Evolutionary conservation across 2,329 filamentous ascomycete species (phyloP), one percentile per base, ranked within the genome.

Genomic region (Cladophialophora yegresii): DNA sequence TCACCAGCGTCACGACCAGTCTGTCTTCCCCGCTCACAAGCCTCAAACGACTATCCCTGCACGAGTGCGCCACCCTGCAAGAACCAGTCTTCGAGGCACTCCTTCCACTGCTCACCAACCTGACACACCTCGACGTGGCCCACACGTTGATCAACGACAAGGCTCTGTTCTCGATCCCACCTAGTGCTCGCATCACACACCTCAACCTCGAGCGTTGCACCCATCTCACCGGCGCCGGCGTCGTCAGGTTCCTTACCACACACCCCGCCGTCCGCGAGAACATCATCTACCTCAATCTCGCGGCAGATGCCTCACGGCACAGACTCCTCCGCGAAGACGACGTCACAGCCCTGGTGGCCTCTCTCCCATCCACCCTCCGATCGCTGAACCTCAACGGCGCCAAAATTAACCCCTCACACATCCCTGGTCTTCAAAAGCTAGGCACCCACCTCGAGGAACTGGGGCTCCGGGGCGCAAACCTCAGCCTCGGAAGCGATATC

Each of bases 51-150:
- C 75, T 95, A 16, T 91, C 89, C 33, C 81, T 95, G 61, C 91
- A 95, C 78, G 90, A 91, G 79, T 93, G 90, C 75, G 85, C 88
- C 67, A 89, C 85, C 56, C 81, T 95, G 3, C 84, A 89, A 1
- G 80, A 88, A 0, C 77, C 82, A 0, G 83, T 89, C 51, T 92
- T 91, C 72, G 87, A 90, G 71, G 81, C 80, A 2, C 79, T 93
- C 16, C 80, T 95, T 10, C 89, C 90, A n/a, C 85, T 86, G n/a
- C 80, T 93, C 54, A 75, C 80, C 28, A 81, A 84, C 61, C 79
- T 92, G 60, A 93, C 90, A 0, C 90, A 93, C 73, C 84, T 95
- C 43, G 91, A 95, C 72, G 82, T 93, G n/a, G 86, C 89, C 9
- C 89, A 90, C 70, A 93, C 90, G 1, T 85, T 88, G 69, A 86